phyloP scores from a whole-genome alignment of 2,329 filamentous ascomycete genomes.

The Fusarium sp. region DNA sequence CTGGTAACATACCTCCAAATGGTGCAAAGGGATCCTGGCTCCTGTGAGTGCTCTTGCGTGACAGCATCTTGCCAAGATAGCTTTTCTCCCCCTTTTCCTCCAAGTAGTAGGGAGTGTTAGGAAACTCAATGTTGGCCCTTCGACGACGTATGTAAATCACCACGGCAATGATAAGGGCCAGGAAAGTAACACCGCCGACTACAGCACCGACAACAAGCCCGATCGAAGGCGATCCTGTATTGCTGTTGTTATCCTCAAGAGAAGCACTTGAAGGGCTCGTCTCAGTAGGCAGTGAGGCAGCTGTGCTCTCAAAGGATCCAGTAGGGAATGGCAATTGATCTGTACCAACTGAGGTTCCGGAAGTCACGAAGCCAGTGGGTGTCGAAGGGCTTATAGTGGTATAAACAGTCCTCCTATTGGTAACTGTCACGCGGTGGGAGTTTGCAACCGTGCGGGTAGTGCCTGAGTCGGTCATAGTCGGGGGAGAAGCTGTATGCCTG shows the following conservation, averaged over 20 bases:
- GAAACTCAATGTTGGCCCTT: constrained; percentile 9
- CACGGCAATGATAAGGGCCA: constrained; percentile 44
- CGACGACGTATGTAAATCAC: constrained; percentile 42
- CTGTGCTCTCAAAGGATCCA: constrained; percentile 21
- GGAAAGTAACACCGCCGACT: constrained; percentile 47
- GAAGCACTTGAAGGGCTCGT: constrained; percentile 9
- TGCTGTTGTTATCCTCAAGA: background rate
- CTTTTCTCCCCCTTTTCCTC: constrained; percentile 47
- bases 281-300: constrained; percentile 23
- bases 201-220: constrained; percentile 53
- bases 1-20: constrained; percentile 57
- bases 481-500: constrained; percentile 17
- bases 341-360: constrained; percentile 17
- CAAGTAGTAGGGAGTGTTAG: constrained; percentile 28
- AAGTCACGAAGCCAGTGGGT: constrained; percentile 18
- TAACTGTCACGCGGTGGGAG: constrained; percentile 52
- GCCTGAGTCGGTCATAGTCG: constrained; percentile 53
- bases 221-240: constrained; percentile 40
- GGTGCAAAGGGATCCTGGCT: constrained; percentile 57
- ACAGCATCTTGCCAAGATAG: constrained; percentile 41
- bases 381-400: constrained; percentile 44
- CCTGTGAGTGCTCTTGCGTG: constrained; percentile 46
- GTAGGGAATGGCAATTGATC: constrained; percentile 6
- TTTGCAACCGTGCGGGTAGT: constrained; percentile 54
- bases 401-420: constrained; percentile 51